Evolutionary conservation across 176 grass and related monocot genomes (phyloP).

Genomic region (Sorghum bicolor): Sorghum_bicolor_NCBIv3 NC_012878.2:40060501-40061000

Average conservation of each 20-base stretch:
- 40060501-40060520: not conserved
- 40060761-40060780: slow-evolving; percentile 48
- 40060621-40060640: slow-evolving; percentile 62
- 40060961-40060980: not conserved
- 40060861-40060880: slow-evolving; percentile 41
- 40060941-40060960: not conserved
- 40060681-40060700: slow-evolving; percentile 88
- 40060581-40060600: not conserved
- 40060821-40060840: slow-evolving; percentile 80
- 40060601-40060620: not conserved
- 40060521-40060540: not conserved
- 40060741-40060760: slow-evolving; percentile 43
- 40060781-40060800: slow-evolving; percentile 42
- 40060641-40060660: slow-evolving; percentile 66
- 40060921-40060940: not conserved
- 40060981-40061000: not conserved
- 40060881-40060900: slow-evolving; percentile 61
- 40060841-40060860: slow-evolving; percentile 60
- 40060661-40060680: slow-evolving; percentile 67
- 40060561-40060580: not conserved
- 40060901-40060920: not conserved
- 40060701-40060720: slow-evolving; percentile 82
- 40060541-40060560: not conserved
- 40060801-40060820: slow-evolving; percentile 73
- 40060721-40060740: slow-evolving; percentile 66